phyloP scores from a whole-genome alignment of 139 green algal genomes.

The Ettlia oleoabundans region DNA sequence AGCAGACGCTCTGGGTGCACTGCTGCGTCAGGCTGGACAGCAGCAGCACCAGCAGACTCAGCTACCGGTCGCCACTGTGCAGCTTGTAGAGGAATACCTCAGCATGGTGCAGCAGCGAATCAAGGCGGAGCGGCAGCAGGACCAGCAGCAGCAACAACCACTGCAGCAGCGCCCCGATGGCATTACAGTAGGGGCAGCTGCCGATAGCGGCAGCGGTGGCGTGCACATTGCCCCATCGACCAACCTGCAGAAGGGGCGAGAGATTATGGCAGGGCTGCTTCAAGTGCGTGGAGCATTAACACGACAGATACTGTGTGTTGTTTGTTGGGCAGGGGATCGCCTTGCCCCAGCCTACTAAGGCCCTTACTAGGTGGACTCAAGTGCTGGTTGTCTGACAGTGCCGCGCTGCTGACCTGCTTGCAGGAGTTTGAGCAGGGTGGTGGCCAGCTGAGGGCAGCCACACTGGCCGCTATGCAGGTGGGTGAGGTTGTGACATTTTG shows the following conservation, averaged over 20 bases:
- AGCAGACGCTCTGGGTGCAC: background rate
- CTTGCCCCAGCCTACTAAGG: background rate
- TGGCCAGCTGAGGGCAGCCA: background rate
- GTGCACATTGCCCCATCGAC: background rate
- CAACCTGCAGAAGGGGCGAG: conserved; percentile 12
- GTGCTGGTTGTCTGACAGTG: background rate
- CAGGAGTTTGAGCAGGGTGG: conserved; percentile 2
- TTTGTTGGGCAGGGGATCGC: too few relatives aligned
- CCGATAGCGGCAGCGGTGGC: background rate
- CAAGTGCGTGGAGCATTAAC: too few relatives aligned
- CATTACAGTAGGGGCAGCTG: too few relatives aligned
- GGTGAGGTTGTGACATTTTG: background rate
- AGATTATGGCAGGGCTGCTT: background rate
- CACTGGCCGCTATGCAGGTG: background rate
- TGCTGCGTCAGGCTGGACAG: background rate
- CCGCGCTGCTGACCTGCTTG: background rate
- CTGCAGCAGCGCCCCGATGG: background rate
- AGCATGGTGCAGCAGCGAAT: background rate
- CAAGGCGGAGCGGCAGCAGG: background rate
- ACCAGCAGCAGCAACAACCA: background rate
- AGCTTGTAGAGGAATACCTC: background rate
- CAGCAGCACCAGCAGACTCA: background rate
- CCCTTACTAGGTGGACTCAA: background rate
- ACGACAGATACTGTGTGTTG: too few relatives aligned
- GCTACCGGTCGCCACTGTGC: background rate